Evolutionary conservation across 306 rosid species (phyloP).

Genomic region (Luffa aegyptiaca): DNA sequence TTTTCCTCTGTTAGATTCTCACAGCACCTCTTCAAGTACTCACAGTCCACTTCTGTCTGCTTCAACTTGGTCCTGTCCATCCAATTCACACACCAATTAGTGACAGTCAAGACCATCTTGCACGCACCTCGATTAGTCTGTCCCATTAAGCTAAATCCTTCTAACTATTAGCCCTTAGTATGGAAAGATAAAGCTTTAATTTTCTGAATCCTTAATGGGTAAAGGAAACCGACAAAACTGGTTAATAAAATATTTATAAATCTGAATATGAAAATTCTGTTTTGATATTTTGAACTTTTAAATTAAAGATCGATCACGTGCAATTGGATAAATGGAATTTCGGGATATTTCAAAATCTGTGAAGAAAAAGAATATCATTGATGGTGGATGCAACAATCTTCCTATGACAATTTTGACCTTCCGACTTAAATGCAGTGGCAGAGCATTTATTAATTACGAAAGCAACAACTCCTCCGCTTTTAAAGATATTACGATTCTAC

Average conservation of each 20-base stretch:
- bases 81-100: background rate
- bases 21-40: slow-evolving; percentile 68
- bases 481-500: background rate
- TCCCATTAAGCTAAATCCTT: no score
- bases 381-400: background rate
- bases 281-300: background rate
- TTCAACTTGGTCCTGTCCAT: slow-evolving; percentile 80
- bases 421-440: background rate
- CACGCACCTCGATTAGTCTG: no score
- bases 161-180: no score
- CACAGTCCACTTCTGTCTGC: slow-evolving; percentile 95
- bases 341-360: background rate
- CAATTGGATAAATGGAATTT: background rate
- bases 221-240: background rate
- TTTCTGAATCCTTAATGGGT: background rate
- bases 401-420: slow-evolving; percentile 1
- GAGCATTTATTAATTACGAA: slow-evolving; percentile 7
- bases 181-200: no score
- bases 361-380: slow-evolving; percentile 1
- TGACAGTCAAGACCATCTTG: no score
- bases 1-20: slow-evolving; percentile 83
- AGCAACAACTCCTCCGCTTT: slow-evolving; percentile 7
- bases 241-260: background rate
- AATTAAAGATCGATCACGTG: background rate
- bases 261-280: no score